Evolutionary conservation across 306 rosid species (phyloP), one percentile per base, ranked within the genome.

Genomic region (Rosa multiflora): DNA sequence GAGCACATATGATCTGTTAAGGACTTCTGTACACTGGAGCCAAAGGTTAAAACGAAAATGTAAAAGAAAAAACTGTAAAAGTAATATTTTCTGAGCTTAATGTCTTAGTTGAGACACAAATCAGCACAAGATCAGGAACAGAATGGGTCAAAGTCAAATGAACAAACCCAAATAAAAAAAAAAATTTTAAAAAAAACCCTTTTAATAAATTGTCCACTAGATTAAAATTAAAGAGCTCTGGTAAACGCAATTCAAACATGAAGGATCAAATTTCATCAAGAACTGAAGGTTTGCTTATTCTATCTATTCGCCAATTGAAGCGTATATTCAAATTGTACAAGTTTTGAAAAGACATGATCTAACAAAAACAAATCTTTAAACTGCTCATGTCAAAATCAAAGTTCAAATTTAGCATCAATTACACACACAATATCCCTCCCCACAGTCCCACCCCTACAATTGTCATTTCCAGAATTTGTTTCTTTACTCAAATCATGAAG

Each of bases 271-370:
- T 64, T 74, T 20, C 14, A 79, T n/a, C 17, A 20, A 37, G 40
- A 46, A 73, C 49, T 29, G 5, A 64, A 29, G 17, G 69, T 47
- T 66, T 68, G 64, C 67, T 67, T 81, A 51, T 48, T 77, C 77
- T 83, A 76, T 74, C 70, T 61, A n/a, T 47, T 69, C 71, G 85
- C 74, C 71, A 73, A 58, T 83, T 9, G 48, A 2, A 67, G 42
- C 44, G 62, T 67, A 42, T 51, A 26, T 17, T 29, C 70, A 21
- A 18, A 56, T 53, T 40, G 13, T 3, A 15, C n/a, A 29, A 15
- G 72, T 44, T 2, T 32, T 42, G 4, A 18, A 43, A 43, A 46
- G 14, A 40, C 29, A 75, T 44, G n/a, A 32, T 32, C 44, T 70
- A 58, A 14, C 1, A 51, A 73, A 32, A 47, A 10, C 35, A 61